Evolutionary conservation across 1,284 basidiomycete species (phyloP), one percentile per base, ranked within the genome.

Genomic region (Ceratobasidium theobromae): DNA sequence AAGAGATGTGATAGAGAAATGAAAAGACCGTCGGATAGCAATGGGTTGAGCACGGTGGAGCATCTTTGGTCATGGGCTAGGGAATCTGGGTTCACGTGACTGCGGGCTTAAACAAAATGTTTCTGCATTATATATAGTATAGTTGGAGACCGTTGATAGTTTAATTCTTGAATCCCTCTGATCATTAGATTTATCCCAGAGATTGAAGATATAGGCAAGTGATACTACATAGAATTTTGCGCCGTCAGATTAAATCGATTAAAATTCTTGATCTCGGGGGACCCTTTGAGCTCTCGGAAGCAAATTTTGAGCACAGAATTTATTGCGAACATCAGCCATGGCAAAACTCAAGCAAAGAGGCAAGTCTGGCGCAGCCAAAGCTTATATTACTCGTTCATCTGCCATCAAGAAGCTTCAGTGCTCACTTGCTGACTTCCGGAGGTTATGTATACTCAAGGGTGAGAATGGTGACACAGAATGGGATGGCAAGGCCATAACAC

Each of bases 381-480:
- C 94, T 72, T 97, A 95, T 75, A 82, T 93, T 70, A 99, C 97
- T 49, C 87, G 97, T 46, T 94, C 93, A 68, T 82, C 89, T 68
- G 95, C 93, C 27, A 81, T 95, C 68, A 94, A 92, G 77, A 95
- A 92, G 80, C 83, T 99, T 21, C 97, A 99, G 79, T 92, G 95
- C 76, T 96, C 96, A 38, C 82, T 99, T 41, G 92, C 95, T 66
- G 97, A 99, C 78, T 99, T 99, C 79, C 87, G 97, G 69, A 84
- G 97, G 67, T 81, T 99, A 57, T 99, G 97, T 78, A 99, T 99
- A 72, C 81, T 99, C 72, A 99, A 99, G 82, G 97, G 95, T 92
- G 71, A 67, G 80, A 65, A 51, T 64, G 30, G 14, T 25, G 53
- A n/a, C 35, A 27, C 65, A 60, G 53, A 53, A 35, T 32, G 21